phyloP scores from a whole-genome alignment of 2,329 filamentous ascomycete genomes.

The Colletotrichum scovillei region DNA sequence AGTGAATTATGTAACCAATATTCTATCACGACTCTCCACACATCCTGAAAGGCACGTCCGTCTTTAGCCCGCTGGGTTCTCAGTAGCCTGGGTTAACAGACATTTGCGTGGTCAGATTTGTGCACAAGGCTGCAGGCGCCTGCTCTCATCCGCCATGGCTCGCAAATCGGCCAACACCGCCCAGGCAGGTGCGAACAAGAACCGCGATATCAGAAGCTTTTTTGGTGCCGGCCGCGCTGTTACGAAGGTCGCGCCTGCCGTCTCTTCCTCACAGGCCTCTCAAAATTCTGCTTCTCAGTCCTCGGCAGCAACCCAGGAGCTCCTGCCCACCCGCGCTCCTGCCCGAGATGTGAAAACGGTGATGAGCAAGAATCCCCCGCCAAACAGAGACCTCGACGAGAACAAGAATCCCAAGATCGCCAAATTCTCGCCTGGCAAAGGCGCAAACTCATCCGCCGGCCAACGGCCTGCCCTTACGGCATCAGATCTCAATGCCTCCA shows the following conservation, averaged over 20 bases:
- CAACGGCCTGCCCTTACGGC: background rate
- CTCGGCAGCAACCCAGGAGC: background rate
- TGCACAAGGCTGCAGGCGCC: background rate
- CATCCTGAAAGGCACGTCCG: background rate
- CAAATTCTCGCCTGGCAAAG: background rate
- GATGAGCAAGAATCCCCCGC: background rate
- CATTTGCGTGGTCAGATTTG: background rate
- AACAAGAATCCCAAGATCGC: background rate
- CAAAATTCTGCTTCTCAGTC: background rate
- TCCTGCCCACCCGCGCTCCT: background rate
- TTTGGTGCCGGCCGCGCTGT: constrained; percentile 6
- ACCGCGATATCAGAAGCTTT: constrained; percentile 29
- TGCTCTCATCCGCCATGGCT: constrained; percentile 14
- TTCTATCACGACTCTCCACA: background rate
- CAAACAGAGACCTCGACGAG: background rate
- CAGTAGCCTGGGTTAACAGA: background rate
- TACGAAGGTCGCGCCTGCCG: background rate
- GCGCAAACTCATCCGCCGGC: background rate
- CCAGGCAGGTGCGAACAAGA: constrained; percentile 13
- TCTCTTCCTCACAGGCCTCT: background rate
- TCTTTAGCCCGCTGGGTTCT: background rate
- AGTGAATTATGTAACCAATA: constrained; percentile 18
- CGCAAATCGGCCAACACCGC: constrained; percentile 16
- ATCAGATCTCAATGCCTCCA: constrained; percentile 1
- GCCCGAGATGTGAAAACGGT: background rate